Conservation (phyloP, 768 basidiomycete genomes). For the Xerocomellus intermedius region DNA sequence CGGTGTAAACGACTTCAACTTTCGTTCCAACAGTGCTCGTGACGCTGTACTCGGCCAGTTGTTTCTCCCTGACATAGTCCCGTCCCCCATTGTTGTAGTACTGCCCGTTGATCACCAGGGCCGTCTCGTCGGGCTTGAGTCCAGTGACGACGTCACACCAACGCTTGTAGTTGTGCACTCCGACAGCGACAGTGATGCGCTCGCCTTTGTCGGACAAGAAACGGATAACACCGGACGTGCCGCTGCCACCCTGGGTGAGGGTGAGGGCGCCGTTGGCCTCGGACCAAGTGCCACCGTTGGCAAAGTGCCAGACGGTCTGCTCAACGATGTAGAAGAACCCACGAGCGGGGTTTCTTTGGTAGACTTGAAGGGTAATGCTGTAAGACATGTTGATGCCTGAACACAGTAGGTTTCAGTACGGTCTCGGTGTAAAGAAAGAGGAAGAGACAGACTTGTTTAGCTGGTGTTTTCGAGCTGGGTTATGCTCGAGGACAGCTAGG, state of each 20-base stretch:
- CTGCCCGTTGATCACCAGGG: too few species aligned
- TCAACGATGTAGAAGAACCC: conserved; percentile 4
- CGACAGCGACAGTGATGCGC: conserved; percentile 34
- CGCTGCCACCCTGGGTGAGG: conserved; percentile 39
- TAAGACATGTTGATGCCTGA: conserved; percentile 9
- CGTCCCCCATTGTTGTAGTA: too few species aligned
- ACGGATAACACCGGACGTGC: conserved; percentile 39
- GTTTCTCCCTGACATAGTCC: conserved; percentile 1
- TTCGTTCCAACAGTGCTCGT: conserved; percentile 9
- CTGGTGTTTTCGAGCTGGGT: not conserved
- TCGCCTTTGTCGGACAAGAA: conserved; percentile 31
- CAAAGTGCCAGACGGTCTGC: conserved; percentile 4
- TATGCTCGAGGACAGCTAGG: not conserved
- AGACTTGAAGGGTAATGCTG: not conserved
- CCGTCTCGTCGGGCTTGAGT: conserved; percentile 20
- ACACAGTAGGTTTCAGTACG: not conserved
- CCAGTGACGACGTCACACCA: conserved; percentile 41
- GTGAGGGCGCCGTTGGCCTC: conserved; percentile 15
- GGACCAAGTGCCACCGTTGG: conserved; percentile 30
- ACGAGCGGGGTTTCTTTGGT: conserved; percentile 2
- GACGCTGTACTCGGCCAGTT: conserved; percentile 1
- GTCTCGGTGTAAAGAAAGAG: not conserved
- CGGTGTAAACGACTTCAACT: not conserved
- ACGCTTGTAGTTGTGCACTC: conserved; percentile 39
- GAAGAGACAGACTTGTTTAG: conserved; percentile 2